Evolutionary conservation across 495 filamentous ascomycete species (phyloP).

Genomic region (Tuber brumale): DNA sequence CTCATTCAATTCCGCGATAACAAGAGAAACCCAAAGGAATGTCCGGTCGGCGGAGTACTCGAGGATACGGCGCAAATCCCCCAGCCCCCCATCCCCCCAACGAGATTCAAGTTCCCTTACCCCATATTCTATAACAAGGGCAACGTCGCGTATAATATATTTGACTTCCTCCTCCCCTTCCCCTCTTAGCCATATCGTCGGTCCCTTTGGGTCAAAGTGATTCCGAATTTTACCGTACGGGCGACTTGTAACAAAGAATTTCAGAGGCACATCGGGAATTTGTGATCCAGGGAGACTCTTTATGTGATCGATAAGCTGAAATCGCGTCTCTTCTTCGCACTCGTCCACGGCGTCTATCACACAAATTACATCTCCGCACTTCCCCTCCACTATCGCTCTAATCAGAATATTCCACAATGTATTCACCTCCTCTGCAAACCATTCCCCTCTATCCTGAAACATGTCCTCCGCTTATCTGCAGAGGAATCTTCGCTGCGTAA

Average conservation of each 20-base stretch:
- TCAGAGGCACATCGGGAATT: slow-evolving; percentile 26
- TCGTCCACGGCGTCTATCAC: slow-evolving; percentile 48
- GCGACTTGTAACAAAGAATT: slow-evolving; percentile 48
- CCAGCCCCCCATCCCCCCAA: too few relatives aligned
- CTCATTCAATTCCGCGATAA: too few relatives aligned
- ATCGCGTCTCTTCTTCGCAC: slow-evolving; percentile 34
- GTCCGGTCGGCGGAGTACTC: too few relatives aligned
- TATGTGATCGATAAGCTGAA: slow-evolving; percentile 21
- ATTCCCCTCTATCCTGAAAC: slow-evolving; percentile 39
- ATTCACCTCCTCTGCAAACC: slow-evolving; percentile 31
- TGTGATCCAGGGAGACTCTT: slow-evolving; percentile 27
- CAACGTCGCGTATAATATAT: slow-evolving; percentile 44
- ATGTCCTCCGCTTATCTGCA: slow-evolving; percentile 38
- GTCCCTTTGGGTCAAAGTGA: slow-evolving; percentile 28
- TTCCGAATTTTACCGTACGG: slow-evolving; percentile 45
- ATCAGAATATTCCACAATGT: slow-evolving; percentile 43
- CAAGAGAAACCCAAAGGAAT: too few relatives aligned
- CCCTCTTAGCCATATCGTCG: slow-evolving; percentile 41
- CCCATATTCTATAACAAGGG: slow-evolving; percentile 41
- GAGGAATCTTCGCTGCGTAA: slow-evolving; percentile 38
- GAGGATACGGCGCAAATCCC: too few relatives aligned
- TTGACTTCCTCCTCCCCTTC: slow-evolving; percentile 44
- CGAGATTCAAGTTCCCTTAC: too few relatives aligned
- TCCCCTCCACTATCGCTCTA: too few relatives aligned
- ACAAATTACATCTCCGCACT: too few relatives aligned